A percentile compares a stretch with the other conserved stretches of the same genome.
These are phyloP conservation scores for Firmiana major DNA, from an alignment of 345 rosid genomes.

Conservation along the genomic window DNA sequence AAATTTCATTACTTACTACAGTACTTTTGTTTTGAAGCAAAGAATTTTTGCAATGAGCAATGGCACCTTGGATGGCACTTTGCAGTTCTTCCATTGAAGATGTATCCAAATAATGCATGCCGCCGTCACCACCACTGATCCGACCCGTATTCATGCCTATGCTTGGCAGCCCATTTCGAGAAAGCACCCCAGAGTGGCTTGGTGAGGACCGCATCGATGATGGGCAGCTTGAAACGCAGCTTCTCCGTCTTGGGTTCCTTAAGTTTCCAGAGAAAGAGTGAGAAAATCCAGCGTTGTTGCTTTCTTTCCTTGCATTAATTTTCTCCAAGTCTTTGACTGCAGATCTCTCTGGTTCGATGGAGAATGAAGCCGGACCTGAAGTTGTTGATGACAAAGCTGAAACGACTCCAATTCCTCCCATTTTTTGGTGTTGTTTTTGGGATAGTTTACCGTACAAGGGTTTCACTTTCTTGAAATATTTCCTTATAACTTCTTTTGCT, in stretches of 20 bases:
- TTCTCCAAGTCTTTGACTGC: conserved; percentile 10
- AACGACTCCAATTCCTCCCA: conserved; percentile 2
- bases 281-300: conserved; percentile 31
- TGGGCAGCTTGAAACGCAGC: conserved; percentile 73
- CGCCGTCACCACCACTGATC: background rate
- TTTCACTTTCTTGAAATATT: conserved; percentile 86
- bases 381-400: background rate
- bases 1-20: conserved; percentile 44
- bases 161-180: conserved; percentile 34
- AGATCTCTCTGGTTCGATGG: conserved; percentile 31
- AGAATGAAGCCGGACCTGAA: conserved; percentile 7
- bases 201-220: conserved; percentile 92
- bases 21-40: conserved; percentile 44
- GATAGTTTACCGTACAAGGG: conserved; percentile 88
- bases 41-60: conserved; percentile 86
- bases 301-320: conserved; percentile 28
- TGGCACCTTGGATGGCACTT: conserved; percentile 91
- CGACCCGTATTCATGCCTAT: conserved; percentile 14
- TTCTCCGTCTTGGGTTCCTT: conserved; percentile 60
- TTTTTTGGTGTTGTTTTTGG: conserved; percentile 54
- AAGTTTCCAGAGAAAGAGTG: conserved; percentile 88
- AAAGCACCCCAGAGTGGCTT: conserved; percentile 78
- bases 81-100: conserved; percentile 92
- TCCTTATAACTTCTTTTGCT: conserved; percentile 76
- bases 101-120: conserved; percentile 23